Evolutionary conservation across 208 protist species (phyloP), one percentile per base, ranked within the genome.

Genomic region (Spongospora subterranea): DNA sequence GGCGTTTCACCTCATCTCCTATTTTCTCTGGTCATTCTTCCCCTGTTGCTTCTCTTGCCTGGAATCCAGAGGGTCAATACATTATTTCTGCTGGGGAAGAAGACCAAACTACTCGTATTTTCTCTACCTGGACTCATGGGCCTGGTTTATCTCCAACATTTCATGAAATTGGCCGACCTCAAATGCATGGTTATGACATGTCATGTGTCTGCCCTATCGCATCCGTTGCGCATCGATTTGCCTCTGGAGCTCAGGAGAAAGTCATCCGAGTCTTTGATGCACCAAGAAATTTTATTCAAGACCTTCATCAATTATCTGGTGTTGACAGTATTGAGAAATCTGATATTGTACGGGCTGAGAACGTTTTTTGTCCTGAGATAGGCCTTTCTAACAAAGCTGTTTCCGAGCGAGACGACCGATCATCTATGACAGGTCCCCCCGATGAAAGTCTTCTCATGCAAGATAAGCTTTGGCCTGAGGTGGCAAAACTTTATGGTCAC

Each of bases 131-230:
- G 50, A 29, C 24, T 6, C 6, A 60, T 29, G 6, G 13, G 50
- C 50, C 50, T 24, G 13, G 50, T 29, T 6, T 24, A 60, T 24
- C 50, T 13, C 35, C 71, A 39, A 82, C 71, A 43, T 82, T 82
- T n/a, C 40, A 43, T n/a, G 71, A 82, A 43, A 39, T 82, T n/a
- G n/a, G 17, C 35, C 71, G 17, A 6, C 6, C 6, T 43, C 71
- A 82, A n/a, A n/a, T 82, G 6, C 71, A 82, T n/a, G 71, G 71
- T 13, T 82, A 82, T 43, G 71, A 82, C 71, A 82, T 82, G 71
- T 6, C 35, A 13, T 82, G 71, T 35, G 35, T 82, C 6, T 35
- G 35, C 71, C 6, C 71, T 40, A 35, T 82, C n/a, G 11, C n/a
- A 6, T 6, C 17, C 35, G 71, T 82, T 43, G 17, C 6, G 71